Evolutionary conservation across 2,329 filamentous ascomycete species (phyloP).

Genomic region (Emericellopsis atlantica): DNA sequence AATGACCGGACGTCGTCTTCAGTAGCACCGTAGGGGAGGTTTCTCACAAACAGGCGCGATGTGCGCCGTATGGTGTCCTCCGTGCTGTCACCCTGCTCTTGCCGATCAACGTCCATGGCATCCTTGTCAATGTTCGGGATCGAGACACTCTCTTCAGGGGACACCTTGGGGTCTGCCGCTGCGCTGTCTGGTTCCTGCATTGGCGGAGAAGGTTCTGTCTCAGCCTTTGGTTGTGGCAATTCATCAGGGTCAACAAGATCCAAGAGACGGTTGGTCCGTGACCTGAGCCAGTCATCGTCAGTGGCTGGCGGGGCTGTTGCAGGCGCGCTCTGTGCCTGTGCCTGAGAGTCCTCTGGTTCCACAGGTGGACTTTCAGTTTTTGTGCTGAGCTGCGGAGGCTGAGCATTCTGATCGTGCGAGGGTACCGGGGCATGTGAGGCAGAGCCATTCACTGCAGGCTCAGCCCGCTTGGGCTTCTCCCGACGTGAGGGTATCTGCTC

Average conservation of each 20-base stretch:
- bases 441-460: conserved; percentile 10
- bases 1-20: conserved; percentile 63
- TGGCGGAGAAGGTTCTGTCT: not conserved
- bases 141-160: conserved; percentile 2
- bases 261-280: conserved; percentile 72
- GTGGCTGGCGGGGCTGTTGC: conserved; percentile 32
- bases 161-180: conserved; percentile 1
- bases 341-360: conserved; percentile 6
- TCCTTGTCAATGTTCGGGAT: not conserved
- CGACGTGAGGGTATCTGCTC: conserved; percentile 48
- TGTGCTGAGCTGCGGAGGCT: not conserved
- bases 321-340: not conserved
- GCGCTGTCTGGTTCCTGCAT: conserved; percentile 6
- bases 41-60: conserved; percentile 75
- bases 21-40: conserved; percentile 69
- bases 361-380: not conserved
- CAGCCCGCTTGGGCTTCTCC: conserved; percentile 25
- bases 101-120: not conserved
- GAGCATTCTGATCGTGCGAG: not conserved
- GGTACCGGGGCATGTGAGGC: conserved; percentile 6
- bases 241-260: conserved; percentile 73
- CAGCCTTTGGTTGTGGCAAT: conserved; percentile 5
- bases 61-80: conserved; percentile 56
- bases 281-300: conserved; percentile 86
- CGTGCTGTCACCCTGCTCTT: conserved; percentile 8